Evolutionary conservation across 129 eudicot species (phyloP).

Genomic region (Rutidosis leptorrhynchoides): DNA sequence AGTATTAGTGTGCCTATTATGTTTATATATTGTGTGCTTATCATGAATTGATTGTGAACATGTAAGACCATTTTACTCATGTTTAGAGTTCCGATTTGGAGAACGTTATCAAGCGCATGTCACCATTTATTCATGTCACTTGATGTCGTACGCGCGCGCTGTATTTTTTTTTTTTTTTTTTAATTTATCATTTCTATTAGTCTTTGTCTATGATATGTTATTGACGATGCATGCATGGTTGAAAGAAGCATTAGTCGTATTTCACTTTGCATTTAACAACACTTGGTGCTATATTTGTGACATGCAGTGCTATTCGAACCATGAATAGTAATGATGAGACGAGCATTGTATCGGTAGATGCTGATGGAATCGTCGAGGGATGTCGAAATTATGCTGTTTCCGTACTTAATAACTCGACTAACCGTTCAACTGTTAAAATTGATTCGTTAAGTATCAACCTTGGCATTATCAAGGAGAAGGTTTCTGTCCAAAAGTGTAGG

Average conservation of each 20-base stretch:
- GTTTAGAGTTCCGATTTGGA: background rate
- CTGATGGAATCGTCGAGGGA: conserved; percentile 1
- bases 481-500: conserved; percentile 32
- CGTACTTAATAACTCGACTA: conserved; percentile 37
- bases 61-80: conserved; percentile 6
- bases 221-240: conserved; percentile 9
- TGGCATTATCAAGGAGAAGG: conserved; percentile 40
- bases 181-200: background rate
- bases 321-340: conserved; percentile 39
- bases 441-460: conserved; percentile 58
- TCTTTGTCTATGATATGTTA: background rate
- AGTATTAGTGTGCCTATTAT: conserved; percentile 6
- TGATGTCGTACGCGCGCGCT: background rate
- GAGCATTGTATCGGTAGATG: conserved; percentile 27
- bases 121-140: conserved; percentile 8
- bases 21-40: background rate
- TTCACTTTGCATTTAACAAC: conserved; percentile 1
- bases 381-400: conserved; percentile 27
- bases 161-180: background rate
- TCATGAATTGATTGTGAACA: conserved; percentile 21
- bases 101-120: background rate
- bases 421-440: conserved; percentile 40
- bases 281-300: conserved; percentile 21
- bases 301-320: conserved; percentile 32
- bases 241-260: conserved; percentile 1